phyloP scores from a whole-genome alignment of 1,139 yeast genomes.

The Diutina pseudorugosa region DNA sequence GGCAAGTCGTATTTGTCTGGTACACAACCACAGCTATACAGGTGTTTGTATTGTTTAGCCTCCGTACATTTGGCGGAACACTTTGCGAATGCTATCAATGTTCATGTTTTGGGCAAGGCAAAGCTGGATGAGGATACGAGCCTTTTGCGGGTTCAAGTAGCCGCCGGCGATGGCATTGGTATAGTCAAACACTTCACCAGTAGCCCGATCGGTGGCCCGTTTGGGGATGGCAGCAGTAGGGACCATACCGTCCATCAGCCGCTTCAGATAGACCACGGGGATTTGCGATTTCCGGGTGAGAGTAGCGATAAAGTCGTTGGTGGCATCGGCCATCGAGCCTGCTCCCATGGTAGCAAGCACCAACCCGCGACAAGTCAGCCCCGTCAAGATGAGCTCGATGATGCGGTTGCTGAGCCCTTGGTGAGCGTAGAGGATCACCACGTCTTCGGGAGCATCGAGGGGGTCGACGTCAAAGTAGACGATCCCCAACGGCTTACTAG shows the following conservation, averaged over 20 bases:
- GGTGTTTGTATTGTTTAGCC: not conserved
- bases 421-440: constrained; percentile 44
- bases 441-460: constrained; percentile 21
- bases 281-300: constrained; percentile 13
- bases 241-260: constrained; percentile 56
- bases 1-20: not conserved
- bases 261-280: constrained; percentile 52
- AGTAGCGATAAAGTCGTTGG: constrained; percentile 26
- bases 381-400: constrained; percentile 30
- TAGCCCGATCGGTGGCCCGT: too few relatives aligned
- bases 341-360: constrained; percentile 66
- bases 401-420: constrained; percentile 44
- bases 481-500: constrained; percentile 45
- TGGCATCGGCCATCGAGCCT: constrained; percentile 44
- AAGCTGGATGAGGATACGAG: constrained; percentile 47
- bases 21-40: not conserved
- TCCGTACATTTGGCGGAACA: constrained; percentile 16
- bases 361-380: constrained; percentile 37
- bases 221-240: constrained; percentile 40
- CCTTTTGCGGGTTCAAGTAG: constrained; percentile 55
- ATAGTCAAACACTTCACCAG: not conserved
- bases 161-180: constrained; percentile 44
- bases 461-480: constrained; percentile 24
- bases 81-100: constrained; percentile 27
- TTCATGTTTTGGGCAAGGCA: constrained; percentile 35